Evolutionary conservation across 1,284 basidiomycete genomes (phyloP).

Genomic region (Ustilago tritici): DNA sequence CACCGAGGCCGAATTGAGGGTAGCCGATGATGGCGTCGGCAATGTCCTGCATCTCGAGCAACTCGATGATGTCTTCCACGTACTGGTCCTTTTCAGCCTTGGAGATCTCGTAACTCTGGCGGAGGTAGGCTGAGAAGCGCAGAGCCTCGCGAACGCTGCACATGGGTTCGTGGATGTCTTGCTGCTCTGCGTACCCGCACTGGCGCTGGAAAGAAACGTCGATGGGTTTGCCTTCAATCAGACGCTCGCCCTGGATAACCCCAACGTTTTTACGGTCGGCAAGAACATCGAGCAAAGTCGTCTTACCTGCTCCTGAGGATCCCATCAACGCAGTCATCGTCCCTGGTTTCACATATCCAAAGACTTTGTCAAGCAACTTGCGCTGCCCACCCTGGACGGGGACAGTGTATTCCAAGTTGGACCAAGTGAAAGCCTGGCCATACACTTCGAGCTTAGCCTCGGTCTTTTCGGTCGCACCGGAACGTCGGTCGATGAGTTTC

Average conservation of each 20-base stretch:
- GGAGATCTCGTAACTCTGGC: slow-evolving; percentile 79
- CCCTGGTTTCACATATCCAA: slow-evolving; percentile 82
- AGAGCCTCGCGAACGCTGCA: slow-evolving; percentile 86
- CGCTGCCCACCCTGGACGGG: slow-evolving; percentile 75
- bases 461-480: slow-evolving; percentile 45
- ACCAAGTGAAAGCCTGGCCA: slow-evolving; percentile 71
- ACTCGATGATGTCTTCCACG: slow-evolving; percentile 81
- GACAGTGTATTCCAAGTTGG: slow-evolving; percentile 72
- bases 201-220: slow-evolving; percentile 80
- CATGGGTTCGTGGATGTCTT: slow-evolving; percentile 85
- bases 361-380: slow-evolving; percentile 80
- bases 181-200: slow-evolving; percentile 79
- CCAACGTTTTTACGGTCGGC: slow-evolving; percentile 84
- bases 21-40: slow-evolving; percentile 78
- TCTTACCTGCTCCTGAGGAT: slow-evolving; percentile 78
- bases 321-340: slow-evolving; percentile 81
- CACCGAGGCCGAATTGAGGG: slow-evolving; percentile 73
- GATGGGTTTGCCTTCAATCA: slow-evolving; percentile 81
- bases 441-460: slow-evolving; percentile 57
- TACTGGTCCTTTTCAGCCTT: slow-evolving; percentile 82
- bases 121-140: slow-evolving; percentile 82
- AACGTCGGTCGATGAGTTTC: slow-evolving; percentile 35
- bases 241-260: slow-evolving; percentile 81
- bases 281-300: slow-evolving; percentile 80
- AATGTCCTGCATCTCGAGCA: slow-evolving; percentile 80